These are phyloP conservation scores for Arabidopsis thaliana DNA, from an alignment of 345 rosid species.

Conservation along the genomic window TAIR10.1 NC_003070.9:27214501-27215000, in stretches of 20 bases:
- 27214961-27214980: neutral
- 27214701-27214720: slow-evolving; percentile 29
- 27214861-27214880: neutral
- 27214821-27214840: slow-evolving; percentile 32
- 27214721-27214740: slow-evolving; percentile 37
- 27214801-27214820: slow-evolving; percentile 29
- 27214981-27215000: neutral
- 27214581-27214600: slow-evolving; percentile 10
- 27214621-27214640: slow-evolving; percentile 29
- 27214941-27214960: neutral
- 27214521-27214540: neutral
- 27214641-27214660: slow-evolving; percentile 24
- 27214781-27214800: slow-evolving; percentile 24
- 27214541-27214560: slow-evolving; percentile 3
- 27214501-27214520: slow-evolving; percentile 42
- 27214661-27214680: slow-evolving; percentile 35
- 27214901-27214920: neutral
- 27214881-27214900: neutral
- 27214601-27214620: slow-evolving; percentile 27
- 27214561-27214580: slow-evolving; percentile 12
- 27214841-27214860: neutral
- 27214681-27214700: slow-evolving; percentile 34
- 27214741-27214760: slow-evolving; percentile 24
- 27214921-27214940: neutral
- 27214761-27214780: slow-evolving; percentile 55